phyloP scores from a whole-genome alignment of 352 stramenopile genomes.

The Pythium folliculosum region DNA sequence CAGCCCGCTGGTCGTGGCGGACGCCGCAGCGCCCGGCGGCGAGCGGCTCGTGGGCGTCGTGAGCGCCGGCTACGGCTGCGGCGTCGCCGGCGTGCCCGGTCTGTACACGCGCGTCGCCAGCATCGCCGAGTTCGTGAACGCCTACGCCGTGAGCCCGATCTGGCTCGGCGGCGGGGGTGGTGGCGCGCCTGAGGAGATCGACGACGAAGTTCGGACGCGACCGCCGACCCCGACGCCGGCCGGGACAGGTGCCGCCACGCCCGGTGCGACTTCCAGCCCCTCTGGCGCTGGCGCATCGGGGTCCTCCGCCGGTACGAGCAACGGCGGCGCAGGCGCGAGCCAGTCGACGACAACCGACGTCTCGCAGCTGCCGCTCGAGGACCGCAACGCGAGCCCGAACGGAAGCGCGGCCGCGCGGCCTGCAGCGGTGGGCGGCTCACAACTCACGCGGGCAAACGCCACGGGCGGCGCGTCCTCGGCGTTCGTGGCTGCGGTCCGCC shows the following conservation, averaged over 20 bases:
- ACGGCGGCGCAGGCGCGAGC: neutral
- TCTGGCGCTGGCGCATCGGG: neutral
- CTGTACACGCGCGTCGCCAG: slow-evolving; percentile 40
- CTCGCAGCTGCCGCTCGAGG: slow-evolving; percentile 20
- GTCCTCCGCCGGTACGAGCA: neutral
- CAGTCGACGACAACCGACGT: slow-evolving; percentile 5
- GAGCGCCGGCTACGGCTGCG: slow-evolving; percentile 42
- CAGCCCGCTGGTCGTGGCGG: slow-evolving; percentile 31
- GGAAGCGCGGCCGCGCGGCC: no score
- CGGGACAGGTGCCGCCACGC: neutral
- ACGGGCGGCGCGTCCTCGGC: neutral
- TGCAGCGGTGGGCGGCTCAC: neutral
- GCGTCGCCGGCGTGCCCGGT: slow-evolving; percentile 33
- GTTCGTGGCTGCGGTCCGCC: slow-evolving; percentile 11
- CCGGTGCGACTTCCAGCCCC: neutral
- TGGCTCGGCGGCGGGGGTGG: slow-evolving; percentile 7
- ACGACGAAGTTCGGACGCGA: neutral
- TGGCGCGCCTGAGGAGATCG: no score
- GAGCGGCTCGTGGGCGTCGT: slow-evolving; percentile 38
- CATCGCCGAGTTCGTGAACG: slow-evolving; percentile 33
- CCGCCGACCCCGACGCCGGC: neutral
- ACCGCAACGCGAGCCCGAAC: slow-evolving; percentile 12
- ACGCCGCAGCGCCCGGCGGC: neutral
- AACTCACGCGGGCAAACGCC: neutral
- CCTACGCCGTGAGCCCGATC: slow-evolving; percentile 18